Percentiles rank a stretch among this genome's conserved stretches.
Conservation (phyloP, 1,284 basidiomycete genomes). For the Crucibulum parvulum region DNA sequence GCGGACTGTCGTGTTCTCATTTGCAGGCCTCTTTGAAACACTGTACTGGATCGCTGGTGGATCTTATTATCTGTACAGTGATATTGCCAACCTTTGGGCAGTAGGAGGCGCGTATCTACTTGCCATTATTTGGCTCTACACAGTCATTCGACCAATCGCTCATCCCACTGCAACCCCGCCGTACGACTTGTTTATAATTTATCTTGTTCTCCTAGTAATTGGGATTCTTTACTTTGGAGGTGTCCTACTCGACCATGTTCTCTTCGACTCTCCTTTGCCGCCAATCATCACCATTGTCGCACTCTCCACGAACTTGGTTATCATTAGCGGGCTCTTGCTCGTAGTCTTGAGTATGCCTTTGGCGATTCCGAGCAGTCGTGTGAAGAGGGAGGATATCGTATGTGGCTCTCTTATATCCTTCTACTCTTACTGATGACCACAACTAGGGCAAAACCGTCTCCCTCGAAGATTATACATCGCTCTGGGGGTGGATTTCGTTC, state of each 20-base stretch:
- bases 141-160: constrained; percentile 30
- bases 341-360: constrained; percentile 64
- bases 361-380: constrained; percentile 53
- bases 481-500: constrained; percentile 85
- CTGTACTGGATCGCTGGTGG: constrained; percentile 58
- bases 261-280: constrained; percentile 46
- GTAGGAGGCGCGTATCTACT: constrained; percentile 46
- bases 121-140: constrained; percentile 57
- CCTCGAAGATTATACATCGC: constrained; percentile 79
- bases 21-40: constrained; percentile 54
- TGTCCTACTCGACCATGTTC: constrained; percentile 50
- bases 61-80: constrained; percentile 47
- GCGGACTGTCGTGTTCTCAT: constrained; percentile 59
- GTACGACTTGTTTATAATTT: constrained; percentile 60
- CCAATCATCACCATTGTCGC: constrained; percentile 31
- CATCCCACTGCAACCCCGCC: constrained; percentile 52
- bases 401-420: constrained; percentile 20
- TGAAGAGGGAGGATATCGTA: constrained; percentile 60
- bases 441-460: constrained; percentile 56
- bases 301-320: constrained; percentile 48
- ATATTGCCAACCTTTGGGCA: constrained; percentile 29
- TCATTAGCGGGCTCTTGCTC: constrained; percentile 44
- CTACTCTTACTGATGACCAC: neutral
- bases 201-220: constrained; percentile 48
- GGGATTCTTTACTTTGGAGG: constrained; percentile 54